phyloP scores from a whole-genome alignment of 2,329 filamentous ascomycete species.

The Aphanocladium album region DNA sequence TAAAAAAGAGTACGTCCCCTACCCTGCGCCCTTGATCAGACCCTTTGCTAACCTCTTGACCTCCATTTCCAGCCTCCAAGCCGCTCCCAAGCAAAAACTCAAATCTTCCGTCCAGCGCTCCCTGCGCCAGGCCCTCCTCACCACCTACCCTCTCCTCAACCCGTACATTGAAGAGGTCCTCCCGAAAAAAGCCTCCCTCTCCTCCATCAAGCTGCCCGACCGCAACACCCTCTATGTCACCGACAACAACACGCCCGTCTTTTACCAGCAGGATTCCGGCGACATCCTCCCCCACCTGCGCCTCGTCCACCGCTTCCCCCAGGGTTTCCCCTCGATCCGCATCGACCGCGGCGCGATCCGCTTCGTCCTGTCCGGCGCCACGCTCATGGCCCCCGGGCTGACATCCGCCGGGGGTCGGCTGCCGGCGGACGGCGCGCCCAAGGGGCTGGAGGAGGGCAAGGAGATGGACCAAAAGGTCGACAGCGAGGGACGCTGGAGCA shows the following conservation, averaged over 20 bases:
- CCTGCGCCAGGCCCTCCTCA: slow-evolving; percentile 75
- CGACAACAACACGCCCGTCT: slow-evolving; percentile 64
- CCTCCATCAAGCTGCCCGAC: slow-evolving; percentile 89
- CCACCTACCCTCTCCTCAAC: slow-evolving; percentile 79
- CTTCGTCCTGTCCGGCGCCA: slow-evolving; percentile 89
- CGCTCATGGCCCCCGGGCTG: slow-evolving; percentile 92
- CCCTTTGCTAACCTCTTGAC: slow-evolving; percentile 19
- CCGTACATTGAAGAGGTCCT: slow-evolving; percentile 90
- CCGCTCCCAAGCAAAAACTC: slow-evolving; percentile 86
- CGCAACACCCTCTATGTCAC: slow-evolving; percentile 84
- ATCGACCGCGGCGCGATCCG: slow-evolving; percentile 96
- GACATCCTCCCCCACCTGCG: slow-evolving; percentile 81
- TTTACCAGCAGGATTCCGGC: slow-evolving; percentile 79
- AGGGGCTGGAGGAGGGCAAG: slow-evolving; percentile 31
- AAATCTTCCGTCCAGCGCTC: slow-evolving; percentile 92
- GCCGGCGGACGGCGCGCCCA: slow-evolving; percentile 47
- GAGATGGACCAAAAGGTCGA: slow-evolving; percentile 40
- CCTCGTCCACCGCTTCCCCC: slow-evolving; percentile 85
- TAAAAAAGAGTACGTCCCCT: slow-evolving; percentile 73
- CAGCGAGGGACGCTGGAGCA: slow-evolving; percentile 51
- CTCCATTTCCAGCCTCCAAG: slow-evolving; percentile 69
- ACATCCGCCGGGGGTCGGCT: slow-evolving; percentile 78
- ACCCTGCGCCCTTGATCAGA: neutral
- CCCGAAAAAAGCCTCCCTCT: slow-evolving; percentile 88
- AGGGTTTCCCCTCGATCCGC: slow-evolving; percentile 75